Conservation (phyloP, 257 asterid genomes). For the Przewalskia tangutica region DNA sequence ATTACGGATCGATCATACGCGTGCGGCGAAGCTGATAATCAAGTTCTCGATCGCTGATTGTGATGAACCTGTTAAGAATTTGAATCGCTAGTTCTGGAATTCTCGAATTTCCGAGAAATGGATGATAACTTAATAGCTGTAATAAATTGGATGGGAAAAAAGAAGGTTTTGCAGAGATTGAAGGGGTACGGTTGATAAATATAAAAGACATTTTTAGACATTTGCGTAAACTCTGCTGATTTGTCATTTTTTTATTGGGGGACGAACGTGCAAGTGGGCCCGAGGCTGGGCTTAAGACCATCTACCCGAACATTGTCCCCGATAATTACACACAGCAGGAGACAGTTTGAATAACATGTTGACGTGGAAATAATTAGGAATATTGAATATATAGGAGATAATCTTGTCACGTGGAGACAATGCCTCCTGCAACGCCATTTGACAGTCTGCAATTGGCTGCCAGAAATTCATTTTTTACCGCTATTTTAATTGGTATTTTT, state of each 20-base stretch:
- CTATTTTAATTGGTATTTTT: too few relatives aligned
- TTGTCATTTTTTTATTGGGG: not conserved
- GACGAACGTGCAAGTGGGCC: not conserved
- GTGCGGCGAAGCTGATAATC: not conserved
- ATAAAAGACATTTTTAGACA: not conserved
- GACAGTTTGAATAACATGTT: too few relatives aligned
- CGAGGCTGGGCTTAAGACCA: too few relatives aligned
- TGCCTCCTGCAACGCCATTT: too few relatives aligned
- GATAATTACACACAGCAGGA: too few relatives aligned
- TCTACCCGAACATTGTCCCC: too few relatives aligned
- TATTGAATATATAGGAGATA: too few relatives aligned
- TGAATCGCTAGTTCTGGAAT: not conserved
- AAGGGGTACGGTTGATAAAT: too few relatives aligned
- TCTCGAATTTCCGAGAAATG: not conserved
- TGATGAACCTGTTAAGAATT: not conserved
- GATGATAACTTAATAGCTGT: not conserved
- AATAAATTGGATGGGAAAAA: not conserved
- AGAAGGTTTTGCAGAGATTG: slow-evolving; percentile 3
- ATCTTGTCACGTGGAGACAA: too few relatives aligned
- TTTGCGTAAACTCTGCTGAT: not conserved
- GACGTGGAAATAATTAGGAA: too few relatives aligned
- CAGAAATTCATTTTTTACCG: too few relatives aligned
- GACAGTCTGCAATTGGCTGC: too few relatives aligned
- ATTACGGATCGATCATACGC: not conserved
- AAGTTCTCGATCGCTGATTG: not conserved